Percentiles rank a stretch among this genome's conserved stretches.
These are phyloP conservation scores for Ustilago curta DNA, from an alignment of 1,284 basidiomycete species.

Conservation along the genomic window DNA sequence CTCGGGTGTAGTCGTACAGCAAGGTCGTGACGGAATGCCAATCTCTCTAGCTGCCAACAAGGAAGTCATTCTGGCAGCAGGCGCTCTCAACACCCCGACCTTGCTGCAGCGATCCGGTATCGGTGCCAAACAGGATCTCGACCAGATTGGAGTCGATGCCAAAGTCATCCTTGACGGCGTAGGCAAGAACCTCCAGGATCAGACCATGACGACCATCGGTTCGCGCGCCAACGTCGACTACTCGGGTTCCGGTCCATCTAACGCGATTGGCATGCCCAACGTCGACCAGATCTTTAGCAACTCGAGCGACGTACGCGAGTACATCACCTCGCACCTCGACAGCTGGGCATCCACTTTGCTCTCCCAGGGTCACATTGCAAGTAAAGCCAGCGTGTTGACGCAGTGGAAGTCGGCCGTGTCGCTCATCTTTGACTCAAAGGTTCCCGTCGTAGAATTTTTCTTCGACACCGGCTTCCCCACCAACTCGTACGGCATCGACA, in stretches of 20 bases:
- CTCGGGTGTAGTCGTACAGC: conserved; percentile 21
- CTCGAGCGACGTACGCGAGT: conserved; percentile 35
- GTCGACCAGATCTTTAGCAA: conserved; percentile 49
- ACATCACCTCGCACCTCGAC: conserved; percentile 51
- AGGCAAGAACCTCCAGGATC: conserved; percentile 71
- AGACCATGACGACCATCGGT: conserved; percentile 68
- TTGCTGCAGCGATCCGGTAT: conserved; percentile 71
- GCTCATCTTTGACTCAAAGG: conserved; percentile 51
- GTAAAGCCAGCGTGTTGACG: conserved; percentile 33
- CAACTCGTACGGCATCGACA: conserved; percentile 55
- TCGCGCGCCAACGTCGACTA: conserved; percentile 36
- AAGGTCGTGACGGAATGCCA: conserved; percentile 16
- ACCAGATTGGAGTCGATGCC: conserved; percentile 62
- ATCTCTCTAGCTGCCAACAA: conserved; percentile 63
- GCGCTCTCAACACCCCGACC: conserved; percentile 71
- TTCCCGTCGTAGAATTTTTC: conserved; percentile 57
- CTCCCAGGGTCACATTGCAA: conserved; percentile 50
- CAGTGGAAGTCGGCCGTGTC: conserved; percentile 49
- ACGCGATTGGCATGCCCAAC: conserved; percentile 57
- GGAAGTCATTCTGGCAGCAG: conserved; percentile 71
- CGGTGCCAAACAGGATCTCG: conserved; percentile 67
- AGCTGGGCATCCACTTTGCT: conserved; percentile 52
- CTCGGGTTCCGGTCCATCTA: conserved; percentile 55
- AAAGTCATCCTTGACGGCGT: conserved; percentile 67
- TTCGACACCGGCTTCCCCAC: conserved; percentile 58